Evolutionary conservation across 768 basidiomycete genomes (phyloP).

Genomic region (Russula emetica): DNA sequence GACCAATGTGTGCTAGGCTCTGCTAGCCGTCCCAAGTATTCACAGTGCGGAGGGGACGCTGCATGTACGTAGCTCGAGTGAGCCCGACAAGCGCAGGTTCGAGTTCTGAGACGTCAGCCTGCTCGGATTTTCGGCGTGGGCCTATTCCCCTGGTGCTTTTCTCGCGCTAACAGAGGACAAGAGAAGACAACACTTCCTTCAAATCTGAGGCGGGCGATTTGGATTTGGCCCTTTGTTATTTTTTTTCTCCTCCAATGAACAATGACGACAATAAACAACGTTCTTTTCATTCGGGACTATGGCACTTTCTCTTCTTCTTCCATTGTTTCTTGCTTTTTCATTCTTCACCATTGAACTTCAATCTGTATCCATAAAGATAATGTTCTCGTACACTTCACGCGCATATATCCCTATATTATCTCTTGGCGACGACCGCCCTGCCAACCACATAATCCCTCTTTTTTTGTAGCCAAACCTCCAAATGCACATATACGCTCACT

Average conservation of each 20-base stretch:
- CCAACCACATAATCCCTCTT: no score
- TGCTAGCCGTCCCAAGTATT: no score
- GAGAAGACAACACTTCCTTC: no score
- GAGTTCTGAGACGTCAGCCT: neutral
- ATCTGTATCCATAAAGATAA: neutral
- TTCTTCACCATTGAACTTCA: neutral
- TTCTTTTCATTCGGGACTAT: neutral
- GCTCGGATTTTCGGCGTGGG: slow-evolving; percentile 47
- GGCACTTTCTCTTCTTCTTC: neutral
- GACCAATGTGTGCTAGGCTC: no score
- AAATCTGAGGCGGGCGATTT: no score
- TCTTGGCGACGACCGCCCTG: no score
- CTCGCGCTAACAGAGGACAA: slow-evolving; percentile 34
- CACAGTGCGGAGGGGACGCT: neutral
- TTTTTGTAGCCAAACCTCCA: neutral
- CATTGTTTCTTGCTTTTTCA: no score
- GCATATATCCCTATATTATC: neutral
- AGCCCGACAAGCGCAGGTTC: neutral
- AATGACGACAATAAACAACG: neutral
- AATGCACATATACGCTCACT: neutral
- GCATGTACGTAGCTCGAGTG: slow-evolving; percentile 14
- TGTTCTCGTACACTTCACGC: neutral
- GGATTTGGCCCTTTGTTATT: no score
- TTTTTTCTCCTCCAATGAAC: no score
- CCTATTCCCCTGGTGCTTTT: slow-evolving; percentile 60